A percentile compares a stretch with the other conserved stretches of the same genome.
phyloP scores from a whole-genome alignment of 2,329 filamentous ascomycete genomes.

The Diaporthe citrichinensis region DNA sequence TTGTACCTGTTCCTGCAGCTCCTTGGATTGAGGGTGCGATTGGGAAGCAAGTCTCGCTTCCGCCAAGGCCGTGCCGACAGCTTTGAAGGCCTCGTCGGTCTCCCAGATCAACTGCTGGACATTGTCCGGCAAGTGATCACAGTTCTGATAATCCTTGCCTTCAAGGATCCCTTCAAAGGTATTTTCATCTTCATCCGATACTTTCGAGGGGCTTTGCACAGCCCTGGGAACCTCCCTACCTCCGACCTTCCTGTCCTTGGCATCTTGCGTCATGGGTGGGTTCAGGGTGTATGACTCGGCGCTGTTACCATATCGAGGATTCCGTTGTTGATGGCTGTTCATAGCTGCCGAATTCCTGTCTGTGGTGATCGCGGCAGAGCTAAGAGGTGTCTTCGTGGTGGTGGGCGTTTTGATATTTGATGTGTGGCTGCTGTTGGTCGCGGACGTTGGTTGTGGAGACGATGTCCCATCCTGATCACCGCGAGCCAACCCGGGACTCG shows the following conservation, averaged over 20 bases:
- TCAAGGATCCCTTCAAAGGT: constrained; percentile 25
- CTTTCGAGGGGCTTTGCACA: constrained; percentile 21
- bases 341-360: background rate
- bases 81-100: constrained; percentile 65
- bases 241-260: constrained; percentile 15
- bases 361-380: background rate
- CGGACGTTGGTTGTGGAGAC: constrained; percentile 27
- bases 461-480: constrained; percentile 17
- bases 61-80: constrained; percentile 58
- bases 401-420: constrained; percentile 29
- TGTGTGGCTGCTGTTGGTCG: background rate
- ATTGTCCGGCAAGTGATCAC: constrained; percentile 51
- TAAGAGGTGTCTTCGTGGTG: constrained; percentile 29
- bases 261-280: constrained; percentile 24
- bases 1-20: constrained; percentile 21
- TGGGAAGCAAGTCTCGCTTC: constrained; percentile 53
- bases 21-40: constrained; percentile 28
- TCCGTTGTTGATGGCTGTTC: constrained; percentile 17
- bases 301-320: constrained; percentile 22
- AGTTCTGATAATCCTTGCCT: constrained; percentile 11
- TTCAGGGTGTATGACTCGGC: constrained; percentile 32
- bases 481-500: constrained; percentile 11
- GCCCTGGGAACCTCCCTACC: background rate
- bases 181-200: constrained; percentile 29
- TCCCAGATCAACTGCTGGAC: constrained; percentile 63